Evolutionary conservation across 2,329 filamentous ascomycete species (phyloP).

Genomic region (Thelonectria rubi): DNA sequence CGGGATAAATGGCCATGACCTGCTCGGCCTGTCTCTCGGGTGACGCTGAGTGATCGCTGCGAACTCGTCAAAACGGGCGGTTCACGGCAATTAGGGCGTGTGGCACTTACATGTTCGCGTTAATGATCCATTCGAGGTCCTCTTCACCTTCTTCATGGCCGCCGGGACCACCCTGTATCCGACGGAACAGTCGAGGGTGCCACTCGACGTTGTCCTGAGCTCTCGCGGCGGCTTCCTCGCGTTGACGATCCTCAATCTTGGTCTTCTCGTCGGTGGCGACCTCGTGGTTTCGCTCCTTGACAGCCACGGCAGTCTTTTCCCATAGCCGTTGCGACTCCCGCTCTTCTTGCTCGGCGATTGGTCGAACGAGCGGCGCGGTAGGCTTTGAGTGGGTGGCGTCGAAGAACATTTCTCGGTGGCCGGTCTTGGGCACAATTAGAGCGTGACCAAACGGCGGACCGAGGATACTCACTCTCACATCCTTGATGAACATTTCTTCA

Average conservation of each 20-base stretch:
- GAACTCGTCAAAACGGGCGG: conserved; percentile 24
- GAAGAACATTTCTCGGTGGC: conserved; percentile 89
- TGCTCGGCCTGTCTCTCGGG: conserved; percentile 80
- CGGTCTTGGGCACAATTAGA: conserved; percentile 66
- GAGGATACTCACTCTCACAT: conserved; percentile 69
- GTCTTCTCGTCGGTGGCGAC: conserved; percentile 94
- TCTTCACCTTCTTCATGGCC: conserved; percentile 83
- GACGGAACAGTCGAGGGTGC: conserved; percentile 86
- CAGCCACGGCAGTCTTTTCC: conserved; percentile 81
- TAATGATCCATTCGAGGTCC: conserved; percentile 94
- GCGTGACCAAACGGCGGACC: not conserved
- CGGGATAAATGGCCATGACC: conserved; percentile 85
- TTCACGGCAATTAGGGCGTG: not conserved
- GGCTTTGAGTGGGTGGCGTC: conserved; percentile 83
- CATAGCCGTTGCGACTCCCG: conserved; percentile 91
- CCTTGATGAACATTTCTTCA: conserved; percentile 92
- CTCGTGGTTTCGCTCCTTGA: conserved; percentile 86
- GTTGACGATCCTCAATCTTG: conserved; percentile 92
- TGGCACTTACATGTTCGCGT: conserved; percentile 77
- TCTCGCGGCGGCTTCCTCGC: conserved; percentile 85
- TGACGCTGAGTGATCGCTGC: conserved; percentile 55
- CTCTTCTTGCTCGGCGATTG: conserved; percentile 86
- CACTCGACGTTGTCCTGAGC: conserved; percentile 84
- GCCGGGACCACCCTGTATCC: conserved; percentile 74
- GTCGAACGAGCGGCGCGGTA: conserved; percentile 75